Evolutionary conservation across 257 asterid genomes (phyloP), one percentile per base, ranked within the genome.

Genomic region (Agastache rugosa): DNA sequence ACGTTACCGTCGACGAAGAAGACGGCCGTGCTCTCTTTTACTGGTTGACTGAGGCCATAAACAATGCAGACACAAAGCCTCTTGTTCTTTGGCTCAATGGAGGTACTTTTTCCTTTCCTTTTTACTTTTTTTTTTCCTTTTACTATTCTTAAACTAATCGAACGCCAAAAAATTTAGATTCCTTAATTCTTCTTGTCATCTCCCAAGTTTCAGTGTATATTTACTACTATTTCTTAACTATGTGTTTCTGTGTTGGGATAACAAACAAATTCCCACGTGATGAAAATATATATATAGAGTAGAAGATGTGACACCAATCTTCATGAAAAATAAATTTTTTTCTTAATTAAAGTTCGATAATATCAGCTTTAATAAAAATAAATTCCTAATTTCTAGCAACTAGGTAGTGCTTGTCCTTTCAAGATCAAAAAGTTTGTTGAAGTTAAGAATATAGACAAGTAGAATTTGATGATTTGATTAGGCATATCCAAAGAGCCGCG

Each of bases 71-170:
- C 47, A 59, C 60, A 20, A 87, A 83, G 44, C 97, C 95, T 66
- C 95, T 90, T 19, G 82, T 90, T 64, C 93, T 92, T 72, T 92
- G 97, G 96, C 96, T 92, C 72, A 92, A 86, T 82, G 97, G 97
- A 91, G 97, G 96, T 91, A 45, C 2, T 53, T 5, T 12, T 53
- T 50, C 17, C 22, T 6, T 15, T 17, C 6, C 7, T 19, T 53
- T 7, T 2, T 19, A 20, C 14, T 53, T 53, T 53, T 39, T 2
- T 20, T 71, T 1, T 31, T 20, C 1, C 15, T 27, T 62, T 11
- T 56, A 1, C 1, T 61, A 60, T 48, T 34, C 7, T n/a, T 15
- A 62, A 60, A 10, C 10, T 27, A 44, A 71, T 67, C 39, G 20
- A 63, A 10, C 17, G 20, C 12, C 55, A 48, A 48, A 48, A 1